Percentiles rank a stretch among this genome's conserved stretches.
Conservation (phyloP, 1,139 yeast genomes). For the Geotrichum carabidarum region DNA sequence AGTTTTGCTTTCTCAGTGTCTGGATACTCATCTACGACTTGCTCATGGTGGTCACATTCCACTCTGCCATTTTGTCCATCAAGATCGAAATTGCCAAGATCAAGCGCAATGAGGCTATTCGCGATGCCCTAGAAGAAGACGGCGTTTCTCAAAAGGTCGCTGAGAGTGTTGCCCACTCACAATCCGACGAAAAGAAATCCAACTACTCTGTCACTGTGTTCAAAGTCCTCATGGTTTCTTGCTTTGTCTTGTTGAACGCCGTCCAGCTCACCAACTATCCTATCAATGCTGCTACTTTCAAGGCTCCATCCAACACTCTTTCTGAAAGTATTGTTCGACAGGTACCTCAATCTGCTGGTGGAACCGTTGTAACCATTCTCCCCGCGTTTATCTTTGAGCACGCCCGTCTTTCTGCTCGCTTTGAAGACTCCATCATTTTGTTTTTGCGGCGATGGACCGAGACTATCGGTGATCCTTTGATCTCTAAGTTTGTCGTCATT, state of each 20-base stretch:
- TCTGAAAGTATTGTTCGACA: conserved; percentile 19
- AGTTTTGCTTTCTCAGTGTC: conserved; percentile 76
- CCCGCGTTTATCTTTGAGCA: conserved; percentile 69
- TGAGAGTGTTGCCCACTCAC: conserved; percentile 52
- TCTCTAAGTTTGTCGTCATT: conserved; percentile 71
- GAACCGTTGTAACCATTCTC: conserved; percentile 60
- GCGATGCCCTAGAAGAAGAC: conserved; percentile 86
- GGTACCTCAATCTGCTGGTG: conserved; percentile 33
- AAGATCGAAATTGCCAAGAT: conserved; percentile 88
- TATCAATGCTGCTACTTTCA: conserved; percentile 33
- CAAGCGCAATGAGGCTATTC: conserved; percentile 74
- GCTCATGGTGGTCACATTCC: conserved; percentile 73
- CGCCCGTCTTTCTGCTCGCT: conserved; percentile 54
- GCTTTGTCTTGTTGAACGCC: conserved; percentile 67
- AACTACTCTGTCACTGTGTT: conserved; percentile 49
- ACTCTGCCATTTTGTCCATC: conserved; percentile 76
- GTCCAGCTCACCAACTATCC: conserved; percentile 46
- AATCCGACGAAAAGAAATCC: conserved; percentile 22
- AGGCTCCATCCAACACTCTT: conserved; percentile 17
- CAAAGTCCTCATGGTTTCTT: conserved; percentile 60
- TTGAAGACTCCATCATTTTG: conserved; percentile 59
- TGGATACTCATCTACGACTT: conserved; percentile 71
- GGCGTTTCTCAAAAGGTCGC: conserved; percentile 76
- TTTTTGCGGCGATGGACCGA: conserved; percentile 54
- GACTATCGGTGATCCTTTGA: conserved; percentile 77